These are phyloP conservation scores for Candida berthetii DNA, from an alignment of 805 yeast species.

Conservation along the genomic window DNA sequence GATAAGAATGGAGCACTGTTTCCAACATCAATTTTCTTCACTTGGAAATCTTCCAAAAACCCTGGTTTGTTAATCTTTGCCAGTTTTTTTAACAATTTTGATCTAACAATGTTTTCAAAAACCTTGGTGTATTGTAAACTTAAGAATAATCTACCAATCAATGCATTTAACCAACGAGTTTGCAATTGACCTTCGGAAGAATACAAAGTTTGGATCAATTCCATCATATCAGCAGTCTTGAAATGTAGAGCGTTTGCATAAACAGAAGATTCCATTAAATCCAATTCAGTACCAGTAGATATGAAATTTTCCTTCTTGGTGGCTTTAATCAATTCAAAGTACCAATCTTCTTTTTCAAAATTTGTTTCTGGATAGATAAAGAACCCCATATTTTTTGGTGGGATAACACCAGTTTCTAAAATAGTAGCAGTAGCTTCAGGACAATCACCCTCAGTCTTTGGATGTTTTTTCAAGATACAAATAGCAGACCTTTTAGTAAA, in stretches of 20 bases:
- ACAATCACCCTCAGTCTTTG: slow-evolving; percentile 13
- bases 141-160: slow-evolving; percentile 77
- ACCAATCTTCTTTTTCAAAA: slow-evolving; percentile 88
- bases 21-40: slow-evolving; percentile 71
- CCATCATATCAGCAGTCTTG: slow-evolving; percentile 63
- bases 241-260: slow-evolving; percentile 73
- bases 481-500: slow-evolving; percentile 80
- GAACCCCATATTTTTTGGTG: slow-evolving; percentile 31
- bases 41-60: slow-evolving; percentile 75
- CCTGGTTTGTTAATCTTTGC: slow-evolving; percentile 82
- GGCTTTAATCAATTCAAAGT: slow-evolving; percentile 77
- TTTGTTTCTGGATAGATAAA: slow-evolving; percentile 75
- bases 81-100: slow-evolving; percentile 63
- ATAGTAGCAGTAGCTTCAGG: slow-evolving; percentile 16
- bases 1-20: slow-evolving; percentile 75
- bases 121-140: slow-evolving; percentile 67
- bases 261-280: slow-evolving; percentile 46
- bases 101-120: slow-evolving; percentile 50
- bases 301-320: slow-evolving; percentile 37
- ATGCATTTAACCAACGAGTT: slow-evolving; percentile 87
- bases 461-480: slow-evolving; percentile 51
- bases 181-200: slow-evolving; percentile 80
- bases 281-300: slow-evolving; percentile 17
- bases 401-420: slow-evolving; percentile 14
- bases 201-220: slow-evolving; percentile 69